Conservation (phyloP, 2,329 filamentous ascomycete genomes). For the Amphichorda felina region DNA sequence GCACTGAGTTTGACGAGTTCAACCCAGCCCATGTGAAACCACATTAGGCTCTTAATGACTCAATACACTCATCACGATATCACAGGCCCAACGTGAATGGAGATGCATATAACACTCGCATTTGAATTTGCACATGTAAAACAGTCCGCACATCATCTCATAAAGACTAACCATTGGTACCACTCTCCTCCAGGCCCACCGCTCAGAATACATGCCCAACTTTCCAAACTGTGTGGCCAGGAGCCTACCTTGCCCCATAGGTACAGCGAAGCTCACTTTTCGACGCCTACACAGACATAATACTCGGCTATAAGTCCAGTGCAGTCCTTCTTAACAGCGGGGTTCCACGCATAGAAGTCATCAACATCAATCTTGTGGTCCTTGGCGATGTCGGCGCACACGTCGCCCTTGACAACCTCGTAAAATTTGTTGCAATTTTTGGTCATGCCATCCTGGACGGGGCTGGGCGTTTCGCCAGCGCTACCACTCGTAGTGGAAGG, state of each 20-base stretch:
- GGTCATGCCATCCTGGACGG: background rate
- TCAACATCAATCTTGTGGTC: background rate
- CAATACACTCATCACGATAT: background rate
- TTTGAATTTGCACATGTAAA: too few relatives aligned
- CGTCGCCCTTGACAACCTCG: background rate
- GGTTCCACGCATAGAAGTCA: slow-evolving; percentile 1
- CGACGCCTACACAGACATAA: background rate
- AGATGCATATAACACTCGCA: background rate
- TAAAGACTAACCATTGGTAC: too few relatives aligned
- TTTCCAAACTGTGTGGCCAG: too few relatives aligned
- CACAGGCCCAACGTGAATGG: too few relatives aligned
- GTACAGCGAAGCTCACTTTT: too few relatives aligned
- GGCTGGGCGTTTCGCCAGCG: background rate
- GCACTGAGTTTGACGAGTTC: slow-evolving; percentile 5
- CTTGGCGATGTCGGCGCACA: background rate
- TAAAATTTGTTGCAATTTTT: background rate
- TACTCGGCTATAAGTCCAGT: slow-evolving; percentile 14
- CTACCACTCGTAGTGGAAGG: background rate
- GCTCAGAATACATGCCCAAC: too few relatives aligned
- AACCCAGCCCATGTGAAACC: background rate
- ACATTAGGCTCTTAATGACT: background rate
- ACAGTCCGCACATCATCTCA: too few relatives aligned
- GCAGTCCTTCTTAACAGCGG: slow-evolving; percentile 1
- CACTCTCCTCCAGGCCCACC: too few relatives aligned
- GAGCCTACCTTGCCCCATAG: too few relatives aligned